These are phyloP conservation scores for Puccinia hordei DNA, from an alignment of 1,284 basidiomycete species.

Conservation along the genomic window DNA sequence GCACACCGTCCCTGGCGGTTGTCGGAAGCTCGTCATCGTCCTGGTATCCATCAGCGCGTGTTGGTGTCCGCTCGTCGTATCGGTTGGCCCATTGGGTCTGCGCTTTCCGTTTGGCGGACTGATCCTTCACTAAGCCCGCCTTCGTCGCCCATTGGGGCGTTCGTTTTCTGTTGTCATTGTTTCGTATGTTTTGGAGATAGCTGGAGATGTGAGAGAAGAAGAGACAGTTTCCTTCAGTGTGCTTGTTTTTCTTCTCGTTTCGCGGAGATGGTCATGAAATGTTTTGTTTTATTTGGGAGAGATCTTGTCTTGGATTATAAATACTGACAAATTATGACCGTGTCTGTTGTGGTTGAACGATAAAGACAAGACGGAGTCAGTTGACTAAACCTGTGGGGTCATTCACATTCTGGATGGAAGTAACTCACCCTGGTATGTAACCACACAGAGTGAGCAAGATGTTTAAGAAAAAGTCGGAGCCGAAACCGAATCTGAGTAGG, in stretches of 20 bases:
- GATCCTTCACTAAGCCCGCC: slow-evolving; percentile 79
- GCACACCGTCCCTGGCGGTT: not conserved
- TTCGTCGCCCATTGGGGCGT: slow-evolving; percentile 92
- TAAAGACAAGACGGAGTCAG: not conserved
- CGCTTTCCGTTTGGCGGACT: not conserved
- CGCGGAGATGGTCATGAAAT: too few species aligned
- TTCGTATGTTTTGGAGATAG: slow-evolving; percentile 76
- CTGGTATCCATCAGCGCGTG: slow-evolving; percentile 37
- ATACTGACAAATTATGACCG: slow-evolving; percentile 43
- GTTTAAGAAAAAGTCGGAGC: slow-evolving; percentile 89
- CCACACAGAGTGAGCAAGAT: slow-evolving; percentile 83
- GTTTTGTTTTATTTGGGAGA: not conserved
- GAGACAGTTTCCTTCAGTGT: not conserved
- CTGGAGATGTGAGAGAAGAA: slow-evolving; percentile 6
- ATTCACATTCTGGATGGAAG: not conserved
- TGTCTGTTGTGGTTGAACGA: not conserved
- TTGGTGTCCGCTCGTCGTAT: slow-evolving; percentile 42
- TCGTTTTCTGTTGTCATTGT: slow-evolving; percentile 85
- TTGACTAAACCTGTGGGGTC: too few species aligned
- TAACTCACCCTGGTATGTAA: slow-evolving; percentile 73
- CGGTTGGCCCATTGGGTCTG: slow-evolving; percentile 45
- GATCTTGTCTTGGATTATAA: not conserved
- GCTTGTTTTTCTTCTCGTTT: too few species aligned
- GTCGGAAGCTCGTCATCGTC: slow-evolving; percentile 21
- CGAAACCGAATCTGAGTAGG: slow-evolving; percentile 89